phyloP scores from a whole-genome alignment of 2,329 filamentous ascomycete genomes.

The Sporothrix luriei region DNA sequence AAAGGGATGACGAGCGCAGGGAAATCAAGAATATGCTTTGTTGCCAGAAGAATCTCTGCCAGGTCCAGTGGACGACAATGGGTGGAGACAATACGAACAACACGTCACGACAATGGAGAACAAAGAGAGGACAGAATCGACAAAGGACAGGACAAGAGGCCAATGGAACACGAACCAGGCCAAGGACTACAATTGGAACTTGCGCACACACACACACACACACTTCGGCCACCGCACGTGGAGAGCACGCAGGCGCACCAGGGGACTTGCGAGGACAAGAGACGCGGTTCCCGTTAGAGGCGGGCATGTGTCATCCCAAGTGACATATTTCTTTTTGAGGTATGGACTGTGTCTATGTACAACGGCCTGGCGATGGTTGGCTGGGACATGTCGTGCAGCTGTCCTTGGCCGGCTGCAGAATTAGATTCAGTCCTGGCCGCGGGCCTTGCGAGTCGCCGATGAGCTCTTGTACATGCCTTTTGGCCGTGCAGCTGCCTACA shows the following conservation, averaged over 20 bases:
- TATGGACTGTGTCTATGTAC: slow-evolving; percentile 7
- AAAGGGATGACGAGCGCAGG: slow-evolving; percentile 15
- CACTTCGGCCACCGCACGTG: neutral
- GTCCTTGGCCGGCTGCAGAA: neutral
- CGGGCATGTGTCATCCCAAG: slow-evolving; percentile 11
- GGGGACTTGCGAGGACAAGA: slow-evolving; percentile 1
- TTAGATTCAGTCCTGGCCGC: slow-evolving; percentile 35
- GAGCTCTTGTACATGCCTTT: slow-evolving; percentile 33
- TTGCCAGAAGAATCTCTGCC: neutral
- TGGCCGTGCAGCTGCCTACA: slow-evolving; percentile 42
- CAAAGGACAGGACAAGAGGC: neutral
- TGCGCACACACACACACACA: neutral
- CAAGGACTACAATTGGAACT: too few relatives aligned
- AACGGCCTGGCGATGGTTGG: neutral
- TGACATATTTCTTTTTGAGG: neutral
- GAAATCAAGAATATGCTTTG: neutral
- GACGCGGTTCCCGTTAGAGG: neutral
- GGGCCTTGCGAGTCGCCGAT: slow-evolving; percentile 31
- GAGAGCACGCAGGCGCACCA: neutral
- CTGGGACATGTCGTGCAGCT: neutral
- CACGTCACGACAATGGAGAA: neutral
- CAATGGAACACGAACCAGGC: neutral
- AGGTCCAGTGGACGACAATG: neutral
- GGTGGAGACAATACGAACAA: neutral
- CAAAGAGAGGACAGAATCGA: neutral